These are phyloP conservation scores for Stagonosporopsis vannaccii DNA, from an alignment of 2,329 filamentous ascomycete species.

Conservation along the genomic window DNA sequence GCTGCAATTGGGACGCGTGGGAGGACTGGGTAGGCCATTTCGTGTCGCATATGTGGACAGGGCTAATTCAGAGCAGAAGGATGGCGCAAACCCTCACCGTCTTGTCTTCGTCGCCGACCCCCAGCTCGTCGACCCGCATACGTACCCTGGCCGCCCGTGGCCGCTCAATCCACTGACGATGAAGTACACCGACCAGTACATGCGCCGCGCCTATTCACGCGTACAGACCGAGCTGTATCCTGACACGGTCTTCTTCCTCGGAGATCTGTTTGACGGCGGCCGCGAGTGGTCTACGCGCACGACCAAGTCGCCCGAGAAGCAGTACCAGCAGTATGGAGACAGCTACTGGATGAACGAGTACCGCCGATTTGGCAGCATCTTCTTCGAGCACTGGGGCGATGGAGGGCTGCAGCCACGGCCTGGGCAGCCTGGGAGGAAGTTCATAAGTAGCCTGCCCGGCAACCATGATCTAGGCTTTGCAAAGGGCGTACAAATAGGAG, in stretches of 20 bases:
- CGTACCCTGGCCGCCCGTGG: constrained; percentile 86
- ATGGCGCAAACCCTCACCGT: constrained; percentile 79
- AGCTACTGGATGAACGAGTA: constrained; percentile 89
- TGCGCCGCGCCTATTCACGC: constrained; percentile 80
- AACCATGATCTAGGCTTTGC: constrained; percentile 97
- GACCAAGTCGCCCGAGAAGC: constrained; percentile 65
- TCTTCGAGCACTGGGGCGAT: constrained; percentile 73
- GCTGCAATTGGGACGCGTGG: constrained; percentile 86
- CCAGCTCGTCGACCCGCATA: constrained; percentile 91
- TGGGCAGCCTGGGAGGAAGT: constrained; percentile 73
- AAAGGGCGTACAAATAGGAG: constrained; percentile 78
- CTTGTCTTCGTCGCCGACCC: constrained; percentile 87
- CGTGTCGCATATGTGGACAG: not conserved
- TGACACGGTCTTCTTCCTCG: constrained; percentile 88
- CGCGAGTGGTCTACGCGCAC: constrained; percentile 84
- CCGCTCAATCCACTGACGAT: constrained; percentile 71
- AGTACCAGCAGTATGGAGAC: constrained; percentile 78
- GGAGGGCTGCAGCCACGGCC: constrained; percentile 62
- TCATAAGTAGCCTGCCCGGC: constrained; percentile 86
- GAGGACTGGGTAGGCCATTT: constrained; percentile 79
- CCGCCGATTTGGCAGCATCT: constrained; percentile 82
- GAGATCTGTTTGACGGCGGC: constrained; percentile 94
- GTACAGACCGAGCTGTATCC: constrained; percentile 80
- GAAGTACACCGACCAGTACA: constrained; percentile 86
- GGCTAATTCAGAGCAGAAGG: constrained; percentile 64